phyloP scores from a whole-genome alignment of 768 basidiomycete genomes.

The Leccinum disarticulatum region DNA sequence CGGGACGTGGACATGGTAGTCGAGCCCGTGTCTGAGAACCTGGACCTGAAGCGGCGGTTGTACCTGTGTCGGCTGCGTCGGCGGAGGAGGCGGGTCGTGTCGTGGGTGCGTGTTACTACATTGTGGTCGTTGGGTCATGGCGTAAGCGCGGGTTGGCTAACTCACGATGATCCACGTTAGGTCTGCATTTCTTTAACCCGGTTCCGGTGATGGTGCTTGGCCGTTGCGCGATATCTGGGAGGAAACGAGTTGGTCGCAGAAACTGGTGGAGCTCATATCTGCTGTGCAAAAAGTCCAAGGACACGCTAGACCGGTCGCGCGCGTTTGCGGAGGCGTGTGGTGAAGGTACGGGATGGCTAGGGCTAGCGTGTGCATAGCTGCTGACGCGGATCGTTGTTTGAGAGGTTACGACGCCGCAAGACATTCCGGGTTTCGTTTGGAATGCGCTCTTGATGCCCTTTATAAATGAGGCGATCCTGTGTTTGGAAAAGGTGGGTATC shows the following conservation, averaged over 20 bases:
- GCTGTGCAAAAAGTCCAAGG: conserved; percentile 84
- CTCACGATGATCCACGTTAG: conserved; percentile 35
- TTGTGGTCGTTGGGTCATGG: neutral
- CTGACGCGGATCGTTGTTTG: neutral
- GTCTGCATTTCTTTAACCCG: conserved; percentile 94
- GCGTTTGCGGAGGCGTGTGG: conserved; percentile 86
- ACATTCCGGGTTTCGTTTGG: conserved; percentile 94
- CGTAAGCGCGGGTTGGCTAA: neutral
- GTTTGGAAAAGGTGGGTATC: conserved; percentile 72
- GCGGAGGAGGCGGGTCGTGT: conserved; percentile 71
- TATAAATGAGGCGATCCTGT: conserved; percentile 96
- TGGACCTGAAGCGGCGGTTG: conserved; percentile 74
- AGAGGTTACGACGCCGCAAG: conserved; percentile 90
- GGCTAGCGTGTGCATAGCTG: neutral
- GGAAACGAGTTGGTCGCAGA: conserved; percentile 41
- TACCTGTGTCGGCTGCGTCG: conserved; percentile 59
- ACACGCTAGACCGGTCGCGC: conserved; percentile 73
- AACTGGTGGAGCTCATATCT: conserved; percentile 93
- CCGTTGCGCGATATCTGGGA: neutral
- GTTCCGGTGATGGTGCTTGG: conserved; percentile 88
- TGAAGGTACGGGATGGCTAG: conserved; percentile 54
- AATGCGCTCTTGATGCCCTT: conserved; percentile 96
- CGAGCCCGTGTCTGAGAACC: conserved; percentile 89
- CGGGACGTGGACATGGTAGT: conserved; percentile 89
- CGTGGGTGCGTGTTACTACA: conserved; percentile 60